Evolutionary conservation across 208 protist species (phyloP).

Genomic region (Crithidia fasciculata): DNA sequence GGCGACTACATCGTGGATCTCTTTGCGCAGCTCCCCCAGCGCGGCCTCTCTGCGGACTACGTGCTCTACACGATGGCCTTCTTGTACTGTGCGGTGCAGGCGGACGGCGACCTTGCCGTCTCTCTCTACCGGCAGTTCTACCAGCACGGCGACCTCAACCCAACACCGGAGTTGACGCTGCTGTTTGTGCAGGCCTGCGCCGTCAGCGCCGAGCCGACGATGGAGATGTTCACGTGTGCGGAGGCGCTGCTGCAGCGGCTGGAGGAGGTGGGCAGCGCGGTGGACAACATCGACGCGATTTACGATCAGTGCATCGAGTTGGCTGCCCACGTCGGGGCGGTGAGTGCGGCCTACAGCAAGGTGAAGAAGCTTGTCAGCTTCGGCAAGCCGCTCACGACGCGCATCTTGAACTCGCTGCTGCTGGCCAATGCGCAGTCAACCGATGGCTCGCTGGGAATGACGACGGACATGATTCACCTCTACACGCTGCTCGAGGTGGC

Average conservation of each 20-base stretch:
- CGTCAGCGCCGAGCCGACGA: conserved; percentile 49
- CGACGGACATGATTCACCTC: conserved; percentile 65
- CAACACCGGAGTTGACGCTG: conserved; percentile 85
- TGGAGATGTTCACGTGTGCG: conserved; percentile 61
- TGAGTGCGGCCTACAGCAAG: conserved; percentile 69
- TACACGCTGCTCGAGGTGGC: conserved; percentile 63
- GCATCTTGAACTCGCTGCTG: conserved; percentile 85
- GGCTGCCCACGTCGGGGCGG: conserved; percentile 73
- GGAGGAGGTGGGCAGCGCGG: conserved; percentile 68
- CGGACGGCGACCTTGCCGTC: conserved; percentile 80
- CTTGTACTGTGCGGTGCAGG: conserved; percentile 76
- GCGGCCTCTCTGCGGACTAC: conserved; percentile 83
- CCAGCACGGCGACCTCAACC: conserved; percentile 68
- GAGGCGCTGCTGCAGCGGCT: conserved; percentile 68
- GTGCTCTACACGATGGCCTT: conserved; percentile 79
- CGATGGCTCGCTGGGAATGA: conserved; percentile 67
- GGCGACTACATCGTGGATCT: conserved; percentile 83
- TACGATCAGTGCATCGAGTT: conserved; percentile 90
- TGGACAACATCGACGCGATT: conserved; percentile 58
- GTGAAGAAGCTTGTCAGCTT: conserved; percentile 79
- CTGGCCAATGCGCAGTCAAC: conserved; percentile 80
- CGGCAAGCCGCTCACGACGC: conserved; percentile 81
- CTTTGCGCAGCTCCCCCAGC: conserved; percentile 66
- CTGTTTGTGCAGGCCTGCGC: conserved; percentile 81
- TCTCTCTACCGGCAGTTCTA: conserved; percentile 77